These are phyloP conservation scores for Ophiognomonia clavigignenti-juglandacearum DNA, from an alignment of 2,329 filamentous ascomycete species.

Conservation along the genomic window DNA sequence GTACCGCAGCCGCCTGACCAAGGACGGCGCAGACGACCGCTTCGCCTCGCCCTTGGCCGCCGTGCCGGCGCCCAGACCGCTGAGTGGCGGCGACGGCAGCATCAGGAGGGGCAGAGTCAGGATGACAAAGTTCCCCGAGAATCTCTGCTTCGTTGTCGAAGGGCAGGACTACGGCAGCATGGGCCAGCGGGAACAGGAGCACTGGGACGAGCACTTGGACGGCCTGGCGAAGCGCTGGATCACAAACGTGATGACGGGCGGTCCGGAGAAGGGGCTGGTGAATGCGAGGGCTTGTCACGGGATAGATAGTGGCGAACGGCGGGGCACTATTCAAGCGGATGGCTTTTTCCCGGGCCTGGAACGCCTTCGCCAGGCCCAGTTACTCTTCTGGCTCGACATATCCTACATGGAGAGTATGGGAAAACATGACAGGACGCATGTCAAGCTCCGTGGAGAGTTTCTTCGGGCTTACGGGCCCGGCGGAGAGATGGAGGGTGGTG, in stretches of 20 bases:
- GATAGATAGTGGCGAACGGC: not conserved
- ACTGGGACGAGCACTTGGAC: not conserved
- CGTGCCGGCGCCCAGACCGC: not conserved
- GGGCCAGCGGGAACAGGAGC: not conserved
- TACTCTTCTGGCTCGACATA: not conserved
- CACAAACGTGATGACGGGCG: not conserved
- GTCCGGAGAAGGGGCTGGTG: not conserved
- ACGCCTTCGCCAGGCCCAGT: not conserved
- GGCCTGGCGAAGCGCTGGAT: not conserved
- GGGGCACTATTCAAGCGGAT: not conserved
- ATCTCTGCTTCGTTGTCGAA: constrained; percentile 1
- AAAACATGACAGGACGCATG: not conserved
- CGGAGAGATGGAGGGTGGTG: not conserved
- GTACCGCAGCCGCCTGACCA: not conserved
- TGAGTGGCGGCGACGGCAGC: not conserved
- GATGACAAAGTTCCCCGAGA: constrained; percentile 1
- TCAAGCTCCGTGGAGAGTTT: not conserved
- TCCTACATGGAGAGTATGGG: not conserved
- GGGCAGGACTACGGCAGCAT: not conserved
- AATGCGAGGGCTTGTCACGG: not conserved
- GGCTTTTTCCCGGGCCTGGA: not conserved
- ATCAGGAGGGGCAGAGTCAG: not conserved
- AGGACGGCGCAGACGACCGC: not conserved
- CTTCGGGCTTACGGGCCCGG: not conserved
- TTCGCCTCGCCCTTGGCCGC: not conserved